Evolutionary conservation across 2,329 filamentous ascomycete species (phyloP), one percentile per base, ranked within the genome.

Genomic region (Ophiocordyceps camponoti-saundersi): DNA sequence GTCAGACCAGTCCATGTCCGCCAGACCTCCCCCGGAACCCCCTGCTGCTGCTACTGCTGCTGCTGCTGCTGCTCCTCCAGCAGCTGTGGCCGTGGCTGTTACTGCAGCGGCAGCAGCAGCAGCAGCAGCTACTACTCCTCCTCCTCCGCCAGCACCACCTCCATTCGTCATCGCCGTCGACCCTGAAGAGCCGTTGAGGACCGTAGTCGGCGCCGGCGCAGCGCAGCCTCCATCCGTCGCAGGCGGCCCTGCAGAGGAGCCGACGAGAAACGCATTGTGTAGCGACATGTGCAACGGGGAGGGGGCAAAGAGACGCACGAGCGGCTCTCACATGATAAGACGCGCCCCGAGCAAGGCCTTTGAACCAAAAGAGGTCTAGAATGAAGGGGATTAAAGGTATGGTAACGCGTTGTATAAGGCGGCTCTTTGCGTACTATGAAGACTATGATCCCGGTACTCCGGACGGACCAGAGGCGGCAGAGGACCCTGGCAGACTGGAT

Each of bases 1-100:
- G 16, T 47, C 46, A 13, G 47, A 23, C 47, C 50, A 52, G 32
- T 48, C 50, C 45, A 48, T 39, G 15, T 46, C 48, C n/a, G 36
- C 39, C 36, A 48, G 6, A 26, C 13, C 34, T 39, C 34, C 34
- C 6, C 11, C 34, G 15, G 13, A 15, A 6, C 34, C 34, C 32
- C 32, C 32, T 16, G 32, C 3, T 16, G 12, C 32, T 39, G 13
- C 34, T n/a, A 5, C 34, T 39, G 16, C 36, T 20, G 3, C 36
- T 40, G 16, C 36, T 40, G 16, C 36, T 40, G 16, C 36, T 40
- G 16, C 16, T 40, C 11, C n/a, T 18, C 32, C 32, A 15, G 11
- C 32, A 4, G 32, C 12, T 16, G 10, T 15, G 12, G 11, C 32
- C 29, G n/a, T 13, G 29, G 32, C 32, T n/a, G 15, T n/a, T 36